phyloP scores from a whole-genome alignment of 768 basidiomycete genomes.

The Hortiboletus flavorubellus region DNA sequence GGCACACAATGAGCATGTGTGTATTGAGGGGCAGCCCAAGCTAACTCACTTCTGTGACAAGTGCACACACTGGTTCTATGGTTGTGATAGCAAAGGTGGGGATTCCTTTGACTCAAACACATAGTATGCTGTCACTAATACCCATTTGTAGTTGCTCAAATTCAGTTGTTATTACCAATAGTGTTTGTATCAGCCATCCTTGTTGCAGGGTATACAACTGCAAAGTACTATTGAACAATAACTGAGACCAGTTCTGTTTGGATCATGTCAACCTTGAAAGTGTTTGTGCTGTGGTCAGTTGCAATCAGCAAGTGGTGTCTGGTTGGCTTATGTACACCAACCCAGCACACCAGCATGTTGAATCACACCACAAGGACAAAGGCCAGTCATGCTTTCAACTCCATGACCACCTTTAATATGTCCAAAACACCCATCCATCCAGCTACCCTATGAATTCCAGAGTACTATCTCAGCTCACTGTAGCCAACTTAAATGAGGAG shows the following conservation, averaged over 20 bases:
- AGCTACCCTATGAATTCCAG: not conserved
- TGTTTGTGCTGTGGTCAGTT: not conserved
- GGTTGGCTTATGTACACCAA: not conserved
- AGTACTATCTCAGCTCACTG: not conserved
- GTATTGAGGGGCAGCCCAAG: not conserved
- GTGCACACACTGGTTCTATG: not conserved
- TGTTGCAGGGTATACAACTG: conserved; percentile 4
- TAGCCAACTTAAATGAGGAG: not conserved
- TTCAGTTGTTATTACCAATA: not conserved
- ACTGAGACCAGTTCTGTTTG: not conserved
- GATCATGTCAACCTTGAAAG: not conserved
- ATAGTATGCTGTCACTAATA: too few relatives aligned
- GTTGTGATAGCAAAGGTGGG: not conserved
- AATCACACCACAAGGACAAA: not conserved
- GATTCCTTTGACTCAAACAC: too few relatives aligned
- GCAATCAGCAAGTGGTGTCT: not conserved
- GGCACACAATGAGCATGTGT: not conserved
- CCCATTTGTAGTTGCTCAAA: not conserved
- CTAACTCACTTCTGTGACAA: conserved; percentile 1
- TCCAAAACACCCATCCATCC: not conserved
- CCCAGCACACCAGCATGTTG: not conserved
- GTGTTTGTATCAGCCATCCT: conserved; percentile 5
- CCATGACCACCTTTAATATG: not conserved
- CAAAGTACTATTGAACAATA: not conserved
- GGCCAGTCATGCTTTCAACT: conserved; percentile 7